Evolutionary conservation across 1,284 basidiomycete genomes (phyloP), one percentile per base, ranked within the genome.

Genomic region (Sporisorium reilianum): DNA sequence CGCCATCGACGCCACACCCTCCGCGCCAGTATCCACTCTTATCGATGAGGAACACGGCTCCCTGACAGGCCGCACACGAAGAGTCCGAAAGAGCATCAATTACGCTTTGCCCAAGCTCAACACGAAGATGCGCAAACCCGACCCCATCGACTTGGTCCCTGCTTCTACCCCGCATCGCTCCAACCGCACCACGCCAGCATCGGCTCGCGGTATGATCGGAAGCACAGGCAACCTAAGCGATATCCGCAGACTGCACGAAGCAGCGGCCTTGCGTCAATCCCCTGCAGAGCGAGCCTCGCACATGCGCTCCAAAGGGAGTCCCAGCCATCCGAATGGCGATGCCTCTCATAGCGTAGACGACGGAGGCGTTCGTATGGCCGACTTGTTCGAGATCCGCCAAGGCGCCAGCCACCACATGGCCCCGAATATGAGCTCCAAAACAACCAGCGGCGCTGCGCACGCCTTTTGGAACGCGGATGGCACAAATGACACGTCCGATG

Each of bases 121-220:
- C 61, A 84, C 83, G 40, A 84, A 84, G 77, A 84, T 84, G 83
- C 77, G 83, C 40, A 84, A 83, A 50, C 83, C 83, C 2, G 82
- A 84, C 48, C 79, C 79, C 0, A 66, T 52, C 40, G 78, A 73
- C 30, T 34, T 73, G 26, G 55, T 77, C 4, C 70, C 75, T 20
- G 75, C 75, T 22, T 28, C 75, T 16, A 66, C 75, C 3, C 70
- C 70, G 1, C 59, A 59, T 22, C 64, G 60, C 23, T 60, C 60
- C n/a, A 48, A 55, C 8, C 16, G 36, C 53, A 55, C 28, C 44
- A 63, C 63, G 10, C 58, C 69, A 0, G 16, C 60, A n/a, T 55
- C 64, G 2, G 42, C 64, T 23, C 59, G 65, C 28, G 54, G 65
- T 23, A 62, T 64, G 61, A 49, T 70, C 14, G 78, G 73, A 2